Evolutionary conservation across 78 protist genomes (phyloP), one percentile per base, ranked within the genome.

Genomic region (Isochrysis galbana): DNA sequence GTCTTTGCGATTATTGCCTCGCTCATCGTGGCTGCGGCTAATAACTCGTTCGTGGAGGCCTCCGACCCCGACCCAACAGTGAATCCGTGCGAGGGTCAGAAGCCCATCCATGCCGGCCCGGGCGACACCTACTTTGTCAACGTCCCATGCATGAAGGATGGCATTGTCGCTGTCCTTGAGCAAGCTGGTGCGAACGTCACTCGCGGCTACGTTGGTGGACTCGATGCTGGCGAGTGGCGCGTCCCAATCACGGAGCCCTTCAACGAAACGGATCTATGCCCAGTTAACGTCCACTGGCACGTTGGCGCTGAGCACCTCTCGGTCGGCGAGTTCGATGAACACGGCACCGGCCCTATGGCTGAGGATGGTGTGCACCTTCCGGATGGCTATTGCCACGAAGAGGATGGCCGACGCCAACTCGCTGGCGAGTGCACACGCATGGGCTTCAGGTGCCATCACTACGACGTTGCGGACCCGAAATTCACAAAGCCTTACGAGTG

Each of bases 101-200:
- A n/a, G n/a, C n/a, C n/a, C n/a, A n/a, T n/a, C n/a, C n/a, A n/a
- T n/a, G n/a, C n/a, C n/a, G n/a, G n/a, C n/a, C n/a, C n/a, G n/a
- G n/a, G 42, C 45, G 84, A 77, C 84, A 36, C 10, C 45, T 77
- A 77, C 84, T 77, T 77, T 45, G 5, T 4, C 46, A 77, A 77
- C 84, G 44, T 38, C 84, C 23, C n/a, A 39, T 77, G 84, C 84
- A 22, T 77, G 36, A 21, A 36, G 42, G 84, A 77, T 45, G 44
- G 42, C 84, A 45, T 77, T 45, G 21, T 36, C 46, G 36, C 5
- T 10, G 22, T 23, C 4, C 45, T 77, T 45, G 84, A 77, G 84
- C 84, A 77, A 45, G 84, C 84, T 22, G 84, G 84, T 45, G 84
- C 47, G 47, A 77, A 77, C 84, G 84, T 77, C 47, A 77, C 84